Conservation (phyloP, 2,329 filamentous ascomycete genomes). For the Colletotrichum sp. region DNA sequence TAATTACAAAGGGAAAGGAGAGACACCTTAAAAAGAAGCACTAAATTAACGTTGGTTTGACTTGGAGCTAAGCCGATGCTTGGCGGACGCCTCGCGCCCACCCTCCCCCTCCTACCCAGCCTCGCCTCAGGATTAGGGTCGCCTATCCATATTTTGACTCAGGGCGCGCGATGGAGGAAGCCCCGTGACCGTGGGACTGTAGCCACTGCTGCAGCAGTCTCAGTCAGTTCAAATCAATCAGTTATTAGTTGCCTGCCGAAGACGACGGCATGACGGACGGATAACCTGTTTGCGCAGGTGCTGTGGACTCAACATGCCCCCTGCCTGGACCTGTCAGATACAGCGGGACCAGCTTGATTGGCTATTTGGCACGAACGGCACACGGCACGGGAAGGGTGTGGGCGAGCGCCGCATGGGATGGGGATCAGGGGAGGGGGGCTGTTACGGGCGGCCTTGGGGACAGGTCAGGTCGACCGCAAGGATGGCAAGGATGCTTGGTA, state of each 20-base stretch:
- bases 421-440: not conserved
- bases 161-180: not conserved
- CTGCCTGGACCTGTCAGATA: not conserved
- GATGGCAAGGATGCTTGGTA: not conserved
- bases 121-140: not conserved
- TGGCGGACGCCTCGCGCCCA: not conserved
- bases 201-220: not conserved
- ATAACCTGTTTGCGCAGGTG: not conserved
- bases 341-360: not conserved
- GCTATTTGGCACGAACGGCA: not conserved
- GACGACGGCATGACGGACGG: not conserved
- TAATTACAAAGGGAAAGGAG: not conserved
- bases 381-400: not conserved
- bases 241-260: not conserved
- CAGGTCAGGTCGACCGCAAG: not conserved
- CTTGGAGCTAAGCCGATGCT: not conserved
- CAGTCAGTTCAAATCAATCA: not conserved
- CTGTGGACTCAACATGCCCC: not conserved
- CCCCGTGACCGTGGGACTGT: not conserved
- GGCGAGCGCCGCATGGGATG: not conserved
- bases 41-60: slow-evolving; percentile 16
- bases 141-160: not conserved
- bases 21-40: slow-evolving; percentile 3
- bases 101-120: not conserved
- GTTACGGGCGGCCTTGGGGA: not conserved